A percentile compares a stretch with the other conserved stretches of the same genome.
Conservation (phyloP, 306 rosid species). For the Mimosa pudica region DNA sequence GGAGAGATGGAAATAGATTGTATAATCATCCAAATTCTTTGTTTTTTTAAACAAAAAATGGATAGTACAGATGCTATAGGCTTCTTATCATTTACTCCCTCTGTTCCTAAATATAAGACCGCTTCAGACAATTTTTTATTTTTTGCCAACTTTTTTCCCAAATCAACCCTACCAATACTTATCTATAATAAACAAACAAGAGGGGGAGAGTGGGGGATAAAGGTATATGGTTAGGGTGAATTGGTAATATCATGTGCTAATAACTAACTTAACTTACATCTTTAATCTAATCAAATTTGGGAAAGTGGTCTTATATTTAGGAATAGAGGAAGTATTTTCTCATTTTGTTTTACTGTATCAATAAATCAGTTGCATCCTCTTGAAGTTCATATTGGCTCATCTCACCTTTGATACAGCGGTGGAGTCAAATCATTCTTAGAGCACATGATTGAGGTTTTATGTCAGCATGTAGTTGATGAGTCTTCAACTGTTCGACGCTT, state of each 20-base stretch:
- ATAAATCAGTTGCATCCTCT: slow-evolving; percentile 6
- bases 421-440: slow-evolving; percentile 78
- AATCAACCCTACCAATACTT: too few relatives aligned
- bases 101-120: too few relatives aligned
- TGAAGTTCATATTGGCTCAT: slow-evolving; percentile 35
- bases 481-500: slow-evolving; percentile 89
- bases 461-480: slow-evolving; percentile 86
- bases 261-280: too few relatives aligned
- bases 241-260: too few relatives aligned
- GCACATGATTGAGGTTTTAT: slow-evolving; percentile 85
- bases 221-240: too few relatives aligned
- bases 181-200: too few relatives aligned
- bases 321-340: neutral
- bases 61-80: neutral
- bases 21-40: neutral
- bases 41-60: neutral
- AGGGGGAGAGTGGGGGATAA: too few relatives aligned
- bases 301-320: too few relatives aligned
- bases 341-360: neutral
- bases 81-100: neutral
- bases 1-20: neutral
- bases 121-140: too few relatives aligned
- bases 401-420: slow-evolving; percentile 55
- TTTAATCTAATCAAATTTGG: too few relatives aligned
- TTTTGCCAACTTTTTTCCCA: too few relatives aligned